These are phyloP conservation scores for Annulohypoxylon nitens DNA, from an alignment of 495 filamentous ascomycete genomes.

Conservation along the genomic window DNA sequence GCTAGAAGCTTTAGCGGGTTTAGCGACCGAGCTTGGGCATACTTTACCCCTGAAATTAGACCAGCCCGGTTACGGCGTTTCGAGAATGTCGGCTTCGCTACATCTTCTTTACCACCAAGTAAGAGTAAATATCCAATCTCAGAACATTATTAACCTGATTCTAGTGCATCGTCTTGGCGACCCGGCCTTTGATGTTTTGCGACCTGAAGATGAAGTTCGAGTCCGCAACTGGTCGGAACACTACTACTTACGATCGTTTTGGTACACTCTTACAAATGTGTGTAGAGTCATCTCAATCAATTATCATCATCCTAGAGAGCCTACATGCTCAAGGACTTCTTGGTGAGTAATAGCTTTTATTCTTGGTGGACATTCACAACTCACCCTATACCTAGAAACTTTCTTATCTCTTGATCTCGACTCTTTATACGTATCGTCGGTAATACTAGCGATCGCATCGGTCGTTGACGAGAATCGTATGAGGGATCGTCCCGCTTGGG, in stretches of 20 bases:
- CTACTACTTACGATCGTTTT: not conserved
- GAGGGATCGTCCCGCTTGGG: not conserved
- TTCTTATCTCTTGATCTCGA: slow-evolving; percentile 3
- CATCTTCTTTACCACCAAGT: slow-evolving; percentile 7
- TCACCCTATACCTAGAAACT: not conserved
- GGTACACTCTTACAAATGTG: slow-evolving; percentile 5
- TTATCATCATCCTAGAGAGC: not conserved
- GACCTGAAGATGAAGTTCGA: not conserved
- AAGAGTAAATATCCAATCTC: not conserved
- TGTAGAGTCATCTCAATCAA: not conserved
- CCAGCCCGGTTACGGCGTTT: not conserved
- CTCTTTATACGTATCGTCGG: not conserved
- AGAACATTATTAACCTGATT: not conserved
- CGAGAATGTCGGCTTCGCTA: not conserved
- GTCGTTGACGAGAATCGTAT: not conserved
- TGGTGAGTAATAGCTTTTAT: not conserved
- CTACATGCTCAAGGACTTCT: not conserved
- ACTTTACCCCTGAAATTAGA: slow-evolving; percentile 6
- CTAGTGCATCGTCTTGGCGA: not conserved
- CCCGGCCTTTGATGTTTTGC: not conserved
- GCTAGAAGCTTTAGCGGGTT: slow-evolving; percentile 6
- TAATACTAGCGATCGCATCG: not conserved
- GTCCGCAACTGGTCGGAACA: not conserved
- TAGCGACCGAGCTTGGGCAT: not conserved
- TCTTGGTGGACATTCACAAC: not conserved